phyloP scores from a whole-genome alignment of 352 stramenopile genomes.

The Phytophthora uliginosa region DNA sequence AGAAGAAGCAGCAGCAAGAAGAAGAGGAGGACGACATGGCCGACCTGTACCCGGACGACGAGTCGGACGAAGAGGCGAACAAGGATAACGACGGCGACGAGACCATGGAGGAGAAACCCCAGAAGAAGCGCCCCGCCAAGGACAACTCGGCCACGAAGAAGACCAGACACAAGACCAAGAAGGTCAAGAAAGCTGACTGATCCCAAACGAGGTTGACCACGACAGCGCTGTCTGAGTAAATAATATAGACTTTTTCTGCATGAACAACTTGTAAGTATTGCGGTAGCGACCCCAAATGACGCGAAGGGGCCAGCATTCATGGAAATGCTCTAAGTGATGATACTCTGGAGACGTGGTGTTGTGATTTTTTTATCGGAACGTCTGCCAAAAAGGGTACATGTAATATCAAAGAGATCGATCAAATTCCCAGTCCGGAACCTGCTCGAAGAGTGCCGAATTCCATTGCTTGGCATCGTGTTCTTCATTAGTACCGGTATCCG shows the following conservation, averaged over 20 bases:
- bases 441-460: no score
- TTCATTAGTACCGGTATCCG: no score
- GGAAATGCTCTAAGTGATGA: no score
- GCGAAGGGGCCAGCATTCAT: no score
- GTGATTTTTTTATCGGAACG: no score
- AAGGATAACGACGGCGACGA: constrained; percentile 46
- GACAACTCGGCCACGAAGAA: constrained; percentile 41
- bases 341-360: no score
- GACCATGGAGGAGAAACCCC: constrained; percentile 44
- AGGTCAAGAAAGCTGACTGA: constrained; percentile 36
- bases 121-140: constrained; percentile 43
- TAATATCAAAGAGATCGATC: no score
- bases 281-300: no score
- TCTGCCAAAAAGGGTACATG: no score
- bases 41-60: constrained; percentile 72
- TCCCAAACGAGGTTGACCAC: neutral
- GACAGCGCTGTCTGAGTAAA: constrained; percentile 13
- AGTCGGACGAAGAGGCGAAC: constrained; percentile 43
- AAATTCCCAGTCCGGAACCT: no score
- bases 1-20: constrained; percentile 17
- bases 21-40: constrained; percentile 63
- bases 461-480: no score
- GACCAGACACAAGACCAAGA: constrained; percentile 37
- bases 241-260: constrained; percentile 41
- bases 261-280: neutral